Conservation (phyloP, 805 yeast species). For the Sugiyamaella americana region DNA sequence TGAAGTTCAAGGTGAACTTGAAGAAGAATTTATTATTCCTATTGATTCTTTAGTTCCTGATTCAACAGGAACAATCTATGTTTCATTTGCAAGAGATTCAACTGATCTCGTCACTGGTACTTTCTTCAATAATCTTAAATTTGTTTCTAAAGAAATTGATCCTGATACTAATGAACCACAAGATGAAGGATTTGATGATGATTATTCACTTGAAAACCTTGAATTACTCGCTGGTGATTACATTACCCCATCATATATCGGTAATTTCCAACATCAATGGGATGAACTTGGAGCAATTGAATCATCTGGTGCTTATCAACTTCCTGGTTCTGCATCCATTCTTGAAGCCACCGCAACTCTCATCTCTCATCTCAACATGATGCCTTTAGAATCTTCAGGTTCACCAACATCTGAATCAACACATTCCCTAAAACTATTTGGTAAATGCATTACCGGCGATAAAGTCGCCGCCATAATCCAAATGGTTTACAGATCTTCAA, state of each 20-base stretch:
- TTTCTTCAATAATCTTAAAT: constrained; percentile 63
- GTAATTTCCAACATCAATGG: constrained; percentile 66
- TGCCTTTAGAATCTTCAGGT: constrained; percentile 72
- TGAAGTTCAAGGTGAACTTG: constrained; percentile 30
- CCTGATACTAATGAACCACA: constrained; percentile 62
- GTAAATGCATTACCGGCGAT: constrained; percentile 57
- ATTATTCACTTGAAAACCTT: constrained; percentile 82
- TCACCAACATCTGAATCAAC: constrained; percentile 47
- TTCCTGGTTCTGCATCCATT: constrained; percentile 42
- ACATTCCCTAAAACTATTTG: constrained; percentile 76
- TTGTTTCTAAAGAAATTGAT: constrained; percentile 73
- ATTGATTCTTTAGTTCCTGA: constrained; percentile 67
- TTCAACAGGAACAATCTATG: constrained; percentile 67
- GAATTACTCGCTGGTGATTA: constrained; percentile 75
- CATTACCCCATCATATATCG: constrained; percentile 67
- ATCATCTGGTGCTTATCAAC: constrained; percentile 58
- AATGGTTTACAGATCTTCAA: constrained; percentile 38
- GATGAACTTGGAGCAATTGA: constrained; percentile 60
- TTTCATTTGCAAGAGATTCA: constrained; percentile 52
- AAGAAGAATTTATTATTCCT: constrained; percentile 67
- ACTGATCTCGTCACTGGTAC: constrained; percentile 37
- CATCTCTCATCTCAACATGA: constrained; percentile 48
- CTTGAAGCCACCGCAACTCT: constrained; percentile 55
- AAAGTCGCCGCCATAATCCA: constrained; percentile 39
- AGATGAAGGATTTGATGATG: constrained; percentile 87